Evolutionary conservation across 148 eudicot genomes (phyloP), one percentile per base, ranked within the genome.

Genomic region (Rhododendron williamsianum): DNA sequence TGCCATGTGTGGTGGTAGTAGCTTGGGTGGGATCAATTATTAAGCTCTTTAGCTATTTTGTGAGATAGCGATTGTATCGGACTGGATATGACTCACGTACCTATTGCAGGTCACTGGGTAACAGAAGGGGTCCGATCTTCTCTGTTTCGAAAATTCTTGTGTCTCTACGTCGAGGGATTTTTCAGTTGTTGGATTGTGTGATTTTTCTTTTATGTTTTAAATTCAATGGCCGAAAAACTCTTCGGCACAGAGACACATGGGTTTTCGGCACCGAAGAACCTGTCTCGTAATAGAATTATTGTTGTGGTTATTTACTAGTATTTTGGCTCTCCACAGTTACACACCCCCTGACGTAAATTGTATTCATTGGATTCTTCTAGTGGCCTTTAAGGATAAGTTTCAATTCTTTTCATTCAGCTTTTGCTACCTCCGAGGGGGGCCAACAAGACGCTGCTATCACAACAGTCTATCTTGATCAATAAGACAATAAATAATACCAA

Each of bases 281-380:
- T 54, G 23, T 13, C 45, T 41, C 45, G 23, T 18, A 13, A 54
- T 16, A 54, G 6, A 16, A 54, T 18, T 54, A 54, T 3, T 54
- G 21, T 1, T 19, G 25, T 56, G 63, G 63, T 58, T 58, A 58
- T 58, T 58, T 41, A 41, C 1, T 18, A n/a, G n/a, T n/a, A 54
- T 54, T 54, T 54, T 41, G 19, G 19, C 27, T 65, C 72, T n/a
- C 72, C 12, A 13, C 72, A 65, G n/a, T n/a, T 65, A 25, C 72
- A 65, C 25, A 9, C n/a, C 33, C 36, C n/a, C 6, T 84, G 81
- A 84, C 35, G 35, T 76, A 84, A 12, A 49, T 23, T 52, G 81
- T 4, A n/a, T 60, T 45, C 76, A 60, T 85, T 85, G 76, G 86
- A 78, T 78, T 85, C 82, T 78, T 85, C 33, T 60, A 25, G 43